phyloP scores from a whole-genome alignment of 2,329 filamentous ascomycete genomes.

The Colletotrichum shisoi region DNA sequence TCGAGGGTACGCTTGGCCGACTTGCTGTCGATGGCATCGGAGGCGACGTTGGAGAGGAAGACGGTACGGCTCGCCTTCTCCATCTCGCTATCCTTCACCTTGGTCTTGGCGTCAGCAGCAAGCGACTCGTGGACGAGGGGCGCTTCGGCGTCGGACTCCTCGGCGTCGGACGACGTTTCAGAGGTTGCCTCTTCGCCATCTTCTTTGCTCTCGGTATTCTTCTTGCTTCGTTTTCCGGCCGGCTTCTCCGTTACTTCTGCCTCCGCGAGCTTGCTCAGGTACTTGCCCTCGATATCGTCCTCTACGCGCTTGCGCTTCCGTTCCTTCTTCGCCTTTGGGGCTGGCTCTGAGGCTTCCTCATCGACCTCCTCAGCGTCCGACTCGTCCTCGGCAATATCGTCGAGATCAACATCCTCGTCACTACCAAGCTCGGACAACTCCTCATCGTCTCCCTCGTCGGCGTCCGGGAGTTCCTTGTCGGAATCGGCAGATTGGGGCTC shows the following conservation, averaged over 20 bases:
- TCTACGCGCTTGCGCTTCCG: slow-evolving; percentile 74
- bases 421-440: slow-evolving; percentile 32
- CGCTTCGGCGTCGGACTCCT: slow-evolving; percentile 53
- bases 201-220: slow-evolving; percentile 53
- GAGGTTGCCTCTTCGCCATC: slow-evolving; percentile 56
- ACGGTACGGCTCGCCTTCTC: slow-evolving; percentile 90
- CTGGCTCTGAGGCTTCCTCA: slow-evolving; percentile 51
- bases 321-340: slow-evolving; percentile 56
- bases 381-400: neutral
- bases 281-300: slow-evolving; percentile 74
- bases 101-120: slow-evolving; percentile 59
- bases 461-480: slow-evolving; percentile 47
- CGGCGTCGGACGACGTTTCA: slow-evolving; percentile 48
- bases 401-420: slow-evolving; percentile 44
- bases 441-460: slow-evolving; percentile 45
- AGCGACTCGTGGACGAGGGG: slow-evolving; percentile 66
- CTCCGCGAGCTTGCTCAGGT: slow-evolving; percentile 70
- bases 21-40: slow-evolving; percentile 82
- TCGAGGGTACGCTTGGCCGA: slow-evolving; percentile 79
- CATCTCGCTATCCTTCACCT: slow-evolving; percentile 63
- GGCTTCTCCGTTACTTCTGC: slow-evolving; percentile 64
- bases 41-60: slow-evolving; percentile 91
- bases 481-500: slow-evolving; percentile 42
- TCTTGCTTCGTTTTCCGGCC: slow-evolving; percentile 63
- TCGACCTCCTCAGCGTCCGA: slow-evolving; percentile 44